These are phyloP conservation scores for Scutellaria minor DNA, from an alignment of 257 asterid genomes.

Conservation along the genomic window DNA sequence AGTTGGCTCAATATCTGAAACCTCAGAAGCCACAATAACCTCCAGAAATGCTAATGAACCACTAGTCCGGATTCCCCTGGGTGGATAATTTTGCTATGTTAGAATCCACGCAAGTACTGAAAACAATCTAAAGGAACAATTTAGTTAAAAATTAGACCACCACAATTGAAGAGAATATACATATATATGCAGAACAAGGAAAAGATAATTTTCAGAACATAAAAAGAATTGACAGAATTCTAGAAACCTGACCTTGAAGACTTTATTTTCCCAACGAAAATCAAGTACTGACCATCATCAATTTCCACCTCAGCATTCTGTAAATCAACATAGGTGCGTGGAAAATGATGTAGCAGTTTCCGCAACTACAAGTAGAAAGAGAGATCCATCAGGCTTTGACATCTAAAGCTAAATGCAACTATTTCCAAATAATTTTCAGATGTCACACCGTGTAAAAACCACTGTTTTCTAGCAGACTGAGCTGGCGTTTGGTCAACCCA, in stretches of 20 bases:
- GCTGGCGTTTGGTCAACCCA: conserved; percentile 69
- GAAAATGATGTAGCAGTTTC: conserved; percentile 91
- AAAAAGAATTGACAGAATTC: background rate
- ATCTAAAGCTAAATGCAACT: conserved; percentile 25
- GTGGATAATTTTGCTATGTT: conserved; percentile 11
- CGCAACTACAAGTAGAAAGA: conserved; percentile 66
- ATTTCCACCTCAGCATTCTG: conserved; percentile 86
- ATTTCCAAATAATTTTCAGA: conserved; percentile 24
- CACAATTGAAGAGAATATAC: conserved; percentile 20
- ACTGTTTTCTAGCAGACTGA: conserved; percentile 66
- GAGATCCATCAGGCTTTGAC: conserved; percentile 41
- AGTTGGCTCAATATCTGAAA: conserved; percentile 50
- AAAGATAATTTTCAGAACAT: conserved; percentile 10
- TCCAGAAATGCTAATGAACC: conserved; percentile 80
- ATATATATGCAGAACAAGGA: background rate
- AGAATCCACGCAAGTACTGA: conserved; percentile 13
- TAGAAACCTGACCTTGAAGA: conserved; percentile 68
- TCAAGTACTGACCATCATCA: conserved; percentile 85
- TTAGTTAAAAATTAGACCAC: background rate
- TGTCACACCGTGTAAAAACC: conserved; percentile 82
- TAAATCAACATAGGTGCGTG: conserved; percentile 93
- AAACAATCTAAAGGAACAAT: conserved; percentile 21
- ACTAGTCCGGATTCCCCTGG: conserved; percentile 89
- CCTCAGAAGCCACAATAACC: conserved; percentile 86
- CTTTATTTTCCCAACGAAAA: conserved; percentile 76